Evolutionary conservation across 2,329 filamentous ascomycete genomes (phyloP).

Genomic region (Allantophomopsis cytisporea): DNA sequence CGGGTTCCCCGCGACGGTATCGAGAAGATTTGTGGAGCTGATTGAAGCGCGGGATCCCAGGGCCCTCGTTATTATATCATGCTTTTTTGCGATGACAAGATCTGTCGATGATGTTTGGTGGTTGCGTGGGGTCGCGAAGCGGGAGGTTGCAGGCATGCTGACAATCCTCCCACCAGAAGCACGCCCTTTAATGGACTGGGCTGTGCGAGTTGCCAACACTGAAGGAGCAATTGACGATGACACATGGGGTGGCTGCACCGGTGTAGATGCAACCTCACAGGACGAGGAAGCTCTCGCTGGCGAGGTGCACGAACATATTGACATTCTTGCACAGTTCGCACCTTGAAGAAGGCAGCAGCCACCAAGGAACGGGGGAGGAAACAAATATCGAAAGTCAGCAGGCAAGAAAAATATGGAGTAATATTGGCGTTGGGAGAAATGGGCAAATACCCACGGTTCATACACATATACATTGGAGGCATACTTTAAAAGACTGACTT

Average conservation of each 20-base stretch:
- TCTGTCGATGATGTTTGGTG: constrained; percentile 53
- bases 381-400: too few species aligned
- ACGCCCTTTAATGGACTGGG: constrained; percentile 18
- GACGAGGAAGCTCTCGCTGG: constrained; percentile 2
- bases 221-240: constrained; percentile 14
- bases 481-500: too few species aligned
- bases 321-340: constrained; percentile 1
- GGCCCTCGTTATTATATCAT: constrained; percentile 47
- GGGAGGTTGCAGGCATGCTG: constrained; percentile 45
- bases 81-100: constrained; percentile 52
- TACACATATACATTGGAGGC: too few species aligned
- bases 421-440: too few species aligned
- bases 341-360: too few species aligned
- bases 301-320: constrained; percentile 3
- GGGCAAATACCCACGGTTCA: too few species aligned
- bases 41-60: constrained; percentile 44
- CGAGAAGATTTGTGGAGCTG: constrained; percentile 43
- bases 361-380: too few species aligned
- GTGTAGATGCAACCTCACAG: constrained; percentile 1
- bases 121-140: constrained; percentile 51
- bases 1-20: constrained; percentile 51
- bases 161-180: constrained; percentile 13
- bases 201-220: constrained; percentile 13
- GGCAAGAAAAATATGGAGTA: too few species aligned
- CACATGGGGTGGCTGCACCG: constrained; percentile 11